A percentile compares a stretch with the other conserved stretches of the same genome.
Conservation (phyloP, 306 rosid genomes). For the Hippophae tibetana region DNA sequence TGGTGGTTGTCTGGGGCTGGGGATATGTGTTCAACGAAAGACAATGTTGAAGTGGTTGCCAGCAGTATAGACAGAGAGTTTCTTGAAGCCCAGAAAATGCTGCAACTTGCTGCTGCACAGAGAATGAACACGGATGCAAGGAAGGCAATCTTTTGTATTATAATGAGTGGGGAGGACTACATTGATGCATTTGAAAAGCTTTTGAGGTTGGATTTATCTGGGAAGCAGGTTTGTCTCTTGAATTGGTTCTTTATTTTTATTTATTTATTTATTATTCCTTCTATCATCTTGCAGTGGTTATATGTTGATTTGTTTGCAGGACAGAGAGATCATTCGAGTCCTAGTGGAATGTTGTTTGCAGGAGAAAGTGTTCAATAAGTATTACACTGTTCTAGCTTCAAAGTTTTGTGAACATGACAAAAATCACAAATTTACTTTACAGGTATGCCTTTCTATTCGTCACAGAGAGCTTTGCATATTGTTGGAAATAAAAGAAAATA, state of each 20-base stretch:
- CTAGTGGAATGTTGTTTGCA: slow-evolving; percentile 88
- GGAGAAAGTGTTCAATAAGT: slow-evolving; percentile 87
- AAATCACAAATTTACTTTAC: slow-evolving; percentile 87
- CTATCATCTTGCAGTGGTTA: slow-evolving; percentile 3
- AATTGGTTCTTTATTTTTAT: neutral
- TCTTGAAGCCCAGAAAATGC: slow-evolving; percentile 69
- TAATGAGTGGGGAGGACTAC: slow-evolving; percentile 90
- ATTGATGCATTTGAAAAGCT: slow-evolving; percentile 93
- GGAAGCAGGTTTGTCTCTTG: slow-evolving; percentile 62
- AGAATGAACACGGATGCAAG: slow-evolving; percentile 91
- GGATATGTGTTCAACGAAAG: slow-evolving; percentile 37
- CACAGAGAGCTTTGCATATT: slow-evolving; percentile 4
- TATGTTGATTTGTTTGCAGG: slow-evolving; percentile 34
- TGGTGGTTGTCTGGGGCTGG: slow-evolving; percentile 88
- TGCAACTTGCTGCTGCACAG: slow-evolving; percentile 82
- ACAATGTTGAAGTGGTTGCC: slow-evolving; percentile 57
- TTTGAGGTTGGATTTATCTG: slow-evolving; percentile 68
- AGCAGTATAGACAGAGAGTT: slow-evolving; percentile 70
- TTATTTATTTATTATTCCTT: neutral
- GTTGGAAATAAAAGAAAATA: neutral
- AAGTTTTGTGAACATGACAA: slow-evolving; percentile 89
- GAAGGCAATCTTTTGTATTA: slow-evolving; percentile 82
- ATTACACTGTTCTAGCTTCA: slow-evolving; percentile 70
- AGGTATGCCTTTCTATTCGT: slow-evolving; percentile 39
- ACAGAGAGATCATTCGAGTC: slow-evolving; percentile 83